Evolutionary conservation across 2,329 filamentous ascomycete species (phyloP), one percentile per base, ranked within the genome.

Genomic region (Conoideocrella luteorostrata): DNA sequence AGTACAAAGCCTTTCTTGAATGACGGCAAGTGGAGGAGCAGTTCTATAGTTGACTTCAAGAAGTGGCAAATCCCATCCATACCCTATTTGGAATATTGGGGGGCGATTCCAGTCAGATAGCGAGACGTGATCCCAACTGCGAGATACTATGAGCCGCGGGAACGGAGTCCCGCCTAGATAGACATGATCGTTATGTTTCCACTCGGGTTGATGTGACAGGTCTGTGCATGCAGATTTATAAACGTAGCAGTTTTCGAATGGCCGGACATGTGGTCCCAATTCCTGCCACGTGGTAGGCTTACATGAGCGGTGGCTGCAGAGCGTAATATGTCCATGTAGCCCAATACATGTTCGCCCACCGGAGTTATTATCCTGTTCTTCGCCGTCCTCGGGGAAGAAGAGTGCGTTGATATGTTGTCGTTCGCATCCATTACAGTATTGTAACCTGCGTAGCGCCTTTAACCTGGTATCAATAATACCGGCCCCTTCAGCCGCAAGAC

Each of bases 281-380:
- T 21, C 11, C 10, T n/a, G 1, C 37, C 37, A 35, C 17, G 18
- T 36, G 36, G 37, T 20, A 22, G 29, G 10, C n/a, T 11, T 24
- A 37, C 15, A 21, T n/a, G 37, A 41, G 22, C 23, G 29, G 10
- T 45, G 37, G 22, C 32, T 18, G 43, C 43, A 45, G 7, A 21
- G 17, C n/a, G 17, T 36, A 20, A 41, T 20, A 12, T 45, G 23
- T 36, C 43, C 43, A 17, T 20, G 37, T 9, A 29, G 15, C 12
- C 43, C 43, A 13, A 45, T 41, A 11, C 43, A 45, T 26, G 10
- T 30, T 21, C 10, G 13, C 7, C 10, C 7, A 11, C 3, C 6
- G 7, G 23, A 29, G 21, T 2, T 3, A 12, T 6, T 17, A 17
- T 21, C 22, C n/a, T 28, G 12, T 24, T n/a, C n/a, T 20, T 28